A percentile compares a stretch with the other conserved stretches of the same genome.
Evolutionary conservation across 140 eudicot genomes (phyloP).

Genomic region (Anethum foeniculum): DNA sequence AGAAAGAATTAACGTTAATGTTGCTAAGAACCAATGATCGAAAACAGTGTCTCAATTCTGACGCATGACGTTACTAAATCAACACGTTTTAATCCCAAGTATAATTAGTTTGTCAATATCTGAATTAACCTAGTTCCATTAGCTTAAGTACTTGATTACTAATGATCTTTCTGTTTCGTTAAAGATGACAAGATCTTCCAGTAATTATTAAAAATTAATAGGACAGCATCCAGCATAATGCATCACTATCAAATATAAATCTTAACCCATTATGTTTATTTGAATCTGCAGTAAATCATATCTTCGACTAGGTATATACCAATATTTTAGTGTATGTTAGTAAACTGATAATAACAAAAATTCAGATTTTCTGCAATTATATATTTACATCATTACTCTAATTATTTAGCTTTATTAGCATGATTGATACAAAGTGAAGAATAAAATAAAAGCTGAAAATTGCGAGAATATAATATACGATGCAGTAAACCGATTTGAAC

Average conservation of each 20-base stretch:
- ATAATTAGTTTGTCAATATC: neutral
- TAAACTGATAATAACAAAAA: no score
- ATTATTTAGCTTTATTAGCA: no score
- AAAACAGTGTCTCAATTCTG: neutral
- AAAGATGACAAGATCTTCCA: neutral
- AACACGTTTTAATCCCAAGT: neutral
- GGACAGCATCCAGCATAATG: neutral
- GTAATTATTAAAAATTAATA: neutral
- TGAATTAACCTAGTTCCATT: constrained; percentile 3
- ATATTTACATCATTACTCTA: no score
- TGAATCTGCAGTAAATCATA: neutral
- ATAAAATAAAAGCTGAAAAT: no score
- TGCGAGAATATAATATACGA: no score
- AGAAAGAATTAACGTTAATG: neutral
- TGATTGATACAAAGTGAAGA: no score
- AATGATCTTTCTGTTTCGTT: neutral
- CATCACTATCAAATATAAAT: neutral
- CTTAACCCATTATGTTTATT: neutral
- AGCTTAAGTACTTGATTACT: constrained; percentile 1
- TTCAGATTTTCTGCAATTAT: no score
- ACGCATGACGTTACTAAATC: neutral
- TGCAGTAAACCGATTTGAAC: no score
- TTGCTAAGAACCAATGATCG: neutral
- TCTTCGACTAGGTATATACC: no score
- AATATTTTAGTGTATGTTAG: no score